Conservation (phyloP, 140 eudicot species). For the Bidens hawaiensis region DNA sequence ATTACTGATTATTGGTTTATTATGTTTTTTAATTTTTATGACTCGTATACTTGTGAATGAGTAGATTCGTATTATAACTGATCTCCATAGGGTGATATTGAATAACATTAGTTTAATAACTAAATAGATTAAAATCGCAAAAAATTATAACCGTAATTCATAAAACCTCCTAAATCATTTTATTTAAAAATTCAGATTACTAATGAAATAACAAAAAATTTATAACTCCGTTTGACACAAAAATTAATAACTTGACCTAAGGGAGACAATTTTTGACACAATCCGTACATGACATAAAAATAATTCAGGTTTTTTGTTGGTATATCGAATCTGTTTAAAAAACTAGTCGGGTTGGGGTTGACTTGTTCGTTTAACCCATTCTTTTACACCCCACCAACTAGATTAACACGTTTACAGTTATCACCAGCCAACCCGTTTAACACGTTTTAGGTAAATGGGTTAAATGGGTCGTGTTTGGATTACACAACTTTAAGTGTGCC, state of each 20-base stretch:
- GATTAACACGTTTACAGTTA: too few species aligned
- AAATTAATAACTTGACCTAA: not conserved
- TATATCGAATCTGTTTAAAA: too few species aligned
- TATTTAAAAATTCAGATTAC: not conserved
- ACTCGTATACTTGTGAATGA: not conserved
- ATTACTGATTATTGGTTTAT: not conserved
- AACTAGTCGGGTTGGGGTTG: too few species aligned
- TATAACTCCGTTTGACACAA: not conserved
- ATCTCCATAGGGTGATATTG: not conserved
- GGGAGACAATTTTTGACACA: too few species aligned
- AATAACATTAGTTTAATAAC: not conserved
- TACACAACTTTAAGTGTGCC: too few species aligned
- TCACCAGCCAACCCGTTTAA: too few species aligned
- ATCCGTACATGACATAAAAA: too few species aligned
- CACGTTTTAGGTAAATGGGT: too few species aligned
- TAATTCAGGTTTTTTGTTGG: too few species aligned
- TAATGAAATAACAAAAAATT: not conserved
- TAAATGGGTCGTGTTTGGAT: too few species aligned
- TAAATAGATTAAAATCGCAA: not conserved
- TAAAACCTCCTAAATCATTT: not conserved
- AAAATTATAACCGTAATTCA: not conserved
- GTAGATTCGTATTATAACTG: not conserved
- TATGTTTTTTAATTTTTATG: not conserved
- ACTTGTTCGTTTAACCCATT: too few species aligned
- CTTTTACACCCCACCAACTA: too few species aligned